These are phyloP conservation scores for Eimeria necatrix DNA, from an alignment of 169 alveolate genomes.

Conservation along the genomic window DNA sequence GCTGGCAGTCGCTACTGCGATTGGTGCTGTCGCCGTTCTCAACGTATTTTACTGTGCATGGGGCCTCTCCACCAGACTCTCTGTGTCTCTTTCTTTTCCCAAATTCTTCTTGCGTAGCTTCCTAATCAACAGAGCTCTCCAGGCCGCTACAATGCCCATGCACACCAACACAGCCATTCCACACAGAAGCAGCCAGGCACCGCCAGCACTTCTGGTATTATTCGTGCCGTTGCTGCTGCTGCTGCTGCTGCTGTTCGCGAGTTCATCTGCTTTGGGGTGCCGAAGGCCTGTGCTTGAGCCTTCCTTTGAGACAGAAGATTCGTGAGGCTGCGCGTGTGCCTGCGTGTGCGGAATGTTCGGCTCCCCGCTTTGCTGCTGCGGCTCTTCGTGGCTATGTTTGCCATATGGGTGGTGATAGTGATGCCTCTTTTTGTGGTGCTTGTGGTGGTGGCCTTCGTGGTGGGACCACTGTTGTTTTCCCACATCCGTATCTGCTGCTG, in stretches of 20 bases:
- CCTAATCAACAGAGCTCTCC: conserved; percentile 15
- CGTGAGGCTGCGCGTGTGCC: too few species aligned
- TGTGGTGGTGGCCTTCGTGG: conserved; percentile 26
- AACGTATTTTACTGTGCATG: neutral
- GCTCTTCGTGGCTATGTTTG: neutral
- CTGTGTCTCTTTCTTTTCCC: neutral
- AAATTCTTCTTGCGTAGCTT: neutral
- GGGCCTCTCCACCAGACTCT: neutral
- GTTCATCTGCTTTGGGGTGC: neutral
- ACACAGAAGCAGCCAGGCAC: neutral
- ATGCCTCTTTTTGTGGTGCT: neutral
- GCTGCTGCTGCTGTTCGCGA: neutral
- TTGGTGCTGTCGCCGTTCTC: too few species aligned
- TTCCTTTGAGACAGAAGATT: too few species aligned
- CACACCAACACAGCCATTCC: conserved; percentile 21
- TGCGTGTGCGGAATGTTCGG: too few species aligned
- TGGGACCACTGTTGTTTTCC: neutral
- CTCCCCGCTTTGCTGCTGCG: neutral
- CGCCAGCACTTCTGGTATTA: conserved; percentile 1
- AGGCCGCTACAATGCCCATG: neutral
- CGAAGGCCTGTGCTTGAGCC: too few species aligned
- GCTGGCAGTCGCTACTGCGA: too few species aligned
- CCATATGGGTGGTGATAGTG: neutral
- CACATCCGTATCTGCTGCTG: neutral
- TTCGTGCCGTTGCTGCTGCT: neutral